Evolutionary conservation across 1,284 basidiomycete genomes (phyloP).

Genomic region (Ustilago bromivora): DNA sequence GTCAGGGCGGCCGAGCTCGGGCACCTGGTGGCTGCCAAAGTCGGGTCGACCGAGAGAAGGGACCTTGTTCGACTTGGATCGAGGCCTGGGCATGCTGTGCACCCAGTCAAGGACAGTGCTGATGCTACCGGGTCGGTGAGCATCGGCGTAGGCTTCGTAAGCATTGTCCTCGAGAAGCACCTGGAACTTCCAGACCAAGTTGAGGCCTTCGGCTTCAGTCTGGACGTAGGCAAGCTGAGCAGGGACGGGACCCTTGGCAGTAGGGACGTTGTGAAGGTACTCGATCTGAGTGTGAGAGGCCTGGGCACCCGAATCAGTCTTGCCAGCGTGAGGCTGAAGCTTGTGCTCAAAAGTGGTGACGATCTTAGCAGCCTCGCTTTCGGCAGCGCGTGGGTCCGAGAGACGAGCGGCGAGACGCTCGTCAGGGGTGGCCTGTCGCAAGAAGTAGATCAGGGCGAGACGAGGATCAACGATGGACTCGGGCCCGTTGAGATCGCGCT

Average conservation of each 20-base stretch:
- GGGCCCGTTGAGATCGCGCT: slow-evolving; percentile 37
- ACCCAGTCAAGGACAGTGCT: slow-evolving; percentile 60
- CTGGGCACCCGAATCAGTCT: slow-evolving; percentile 45
- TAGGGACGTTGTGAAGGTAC: slow-evolving; percentile 56
- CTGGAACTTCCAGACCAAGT: slow-evolving; percentile 59
- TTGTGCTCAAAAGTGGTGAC: slow-evolving; percentile 56
- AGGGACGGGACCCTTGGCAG: slow-evolving; percentile 57
- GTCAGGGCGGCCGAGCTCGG: slow-evolving; percentile 53
- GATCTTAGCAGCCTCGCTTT: slow-evolving; percentile 48
- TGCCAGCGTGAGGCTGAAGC: slow-evolving; percentile 49
- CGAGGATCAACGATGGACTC: slow-evolving; percentile 53
- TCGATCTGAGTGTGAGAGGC: slow-evolving; percentile 49
- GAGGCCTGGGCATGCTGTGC: slow-evolving; percentile 48
- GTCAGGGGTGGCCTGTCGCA: slow-evolving; percentile 56
- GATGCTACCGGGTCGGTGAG: slow-evolving; percentile 50
- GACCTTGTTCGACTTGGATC: slow-evolving; percentile 15
- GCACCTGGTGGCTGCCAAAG: slow-evolving; percentile 30
- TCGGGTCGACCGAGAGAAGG: slow-evolving; percentile 33
- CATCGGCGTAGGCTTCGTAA: slow-evolving; percentile 62
- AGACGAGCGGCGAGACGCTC: slow-evolving; percentile 45
- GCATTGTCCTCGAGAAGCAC: slow-evolving; percentile 59
- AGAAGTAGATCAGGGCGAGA: slow-evolving; percentile 56
- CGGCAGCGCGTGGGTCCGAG: slow-evolving; percentile 34
- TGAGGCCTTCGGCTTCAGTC: slow-evolving; percentile 40
- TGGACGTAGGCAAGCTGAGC: slow-evolving; percentile 62